These are phyloP conservation scores for Suillus weaverae DNA, from an alignment of 768 basidiomycete genomes.

Conservation along the genomic window DNA sequence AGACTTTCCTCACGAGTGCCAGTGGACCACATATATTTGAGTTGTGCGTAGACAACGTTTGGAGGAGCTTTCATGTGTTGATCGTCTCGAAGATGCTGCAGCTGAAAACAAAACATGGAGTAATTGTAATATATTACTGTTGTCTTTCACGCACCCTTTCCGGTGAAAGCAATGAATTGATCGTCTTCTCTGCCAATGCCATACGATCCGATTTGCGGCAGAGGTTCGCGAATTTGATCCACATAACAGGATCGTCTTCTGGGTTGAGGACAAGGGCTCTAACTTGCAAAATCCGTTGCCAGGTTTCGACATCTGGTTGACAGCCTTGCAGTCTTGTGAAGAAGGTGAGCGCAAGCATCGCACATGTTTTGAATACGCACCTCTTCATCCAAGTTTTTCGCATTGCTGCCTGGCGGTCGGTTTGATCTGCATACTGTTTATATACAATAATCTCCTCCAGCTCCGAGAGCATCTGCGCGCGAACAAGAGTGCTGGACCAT, in stretches of 20 bases:
- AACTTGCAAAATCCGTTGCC: constrained; percentile 97
- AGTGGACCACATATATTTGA: constrained; percentile 94
- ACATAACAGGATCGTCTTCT: constrained; percentile 93
- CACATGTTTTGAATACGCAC: constrained; percentile 38
- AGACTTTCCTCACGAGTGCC: constrained; percentile 78
- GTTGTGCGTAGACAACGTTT: constrained; percentile 92
- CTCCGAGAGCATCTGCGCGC: constrained; percentile 98
- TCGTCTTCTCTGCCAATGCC: constrained; percentile 94
- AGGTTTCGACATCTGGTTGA: constrained; percentile 97
- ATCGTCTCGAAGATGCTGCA: constrained; percentile 50
- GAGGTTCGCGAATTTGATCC: constrained; percentile 98
- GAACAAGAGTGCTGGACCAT: constrained; percentile 78
- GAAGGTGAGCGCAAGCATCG: neutral
- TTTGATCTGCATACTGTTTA: constrained; percentile 92
- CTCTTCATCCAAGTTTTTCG: constrained; percentile 97
- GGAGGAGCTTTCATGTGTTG: constrained; percentile 78
- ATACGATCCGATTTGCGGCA: constrained; percentile 95
- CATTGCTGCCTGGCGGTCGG: constrained; percentile 87
- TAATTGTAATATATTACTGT: too few relatives aligned
- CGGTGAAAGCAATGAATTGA: constrained; percentile 84
- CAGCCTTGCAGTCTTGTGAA: constrained; percentile 80
- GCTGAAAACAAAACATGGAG: constrained; percentile 20
- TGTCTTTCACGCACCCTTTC: constrained; percentile 49
- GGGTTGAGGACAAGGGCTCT: constrained; percentile 91
- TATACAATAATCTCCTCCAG: constrained; percentile 96